These are phyloP conservation scores for Talaromyces sp. DNA, from an alignment of 2,329 filamentous ascomycete genomes.

Conservation along the genomic window DNA sequence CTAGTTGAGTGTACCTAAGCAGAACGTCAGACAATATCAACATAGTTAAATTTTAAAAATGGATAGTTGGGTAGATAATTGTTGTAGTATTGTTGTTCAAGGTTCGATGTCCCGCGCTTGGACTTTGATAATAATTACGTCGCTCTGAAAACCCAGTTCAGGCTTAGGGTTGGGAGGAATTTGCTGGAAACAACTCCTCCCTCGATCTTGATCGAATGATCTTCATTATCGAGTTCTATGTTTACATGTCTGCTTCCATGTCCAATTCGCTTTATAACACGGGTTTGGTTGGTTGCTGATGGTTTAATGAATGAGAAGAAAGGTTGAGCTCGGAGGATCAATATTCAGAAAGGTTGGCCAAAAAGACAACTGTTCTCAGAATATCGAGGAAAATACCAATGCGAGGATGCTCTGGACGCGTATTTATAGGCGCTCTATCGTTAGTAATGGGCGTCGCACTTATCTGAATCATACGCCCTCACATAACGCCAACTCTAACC, in stretches of 20 bases:
- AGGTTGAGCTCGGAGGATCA: too few relatives aligned
- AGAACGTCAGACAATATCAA: not conserved
- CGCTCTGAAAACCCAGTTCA: not conserved
- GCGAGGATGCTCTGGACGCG: not conserved
- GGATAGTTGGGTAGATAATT: too few relatives aligned
- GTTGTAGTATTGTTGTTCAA: not conserved
- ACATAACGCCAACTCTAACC: not conserved
- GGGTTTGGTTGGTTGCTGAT: too few relatives aligned
- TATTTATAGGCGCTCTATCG: not conserved
- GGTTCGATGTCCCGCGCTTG: not conserved
- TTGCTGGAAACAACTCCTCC: too few relatives aligned
- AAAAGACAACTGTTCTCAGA: too few relatives aligned
- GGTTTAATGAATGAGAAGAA: too few relatives aligned
- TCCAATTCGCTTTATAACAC: too few relatives aligned
- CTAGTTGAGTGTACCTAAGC: not conserved
- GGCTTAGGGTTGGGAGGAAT: not conserved
- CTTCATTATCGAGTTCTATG: too few relatives aligned
- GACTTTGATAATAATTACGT: not conserved
- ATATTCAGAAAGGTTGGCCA: too few relatives aligned
- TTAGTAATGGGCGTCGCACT: not conserved
- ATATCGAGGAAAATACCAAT: too few relatives aligned
- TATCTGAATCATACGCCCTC: not conserved
- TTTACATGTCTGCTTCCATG: too few relatives aligned
- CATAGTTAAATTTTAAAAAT: not conserved
- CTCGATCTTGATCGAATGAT: too few relatives aligned